These are phyloP conservation scores for Zygosaccharomyces sapae DNA, from an alignment of 1,139 yeast species.

Conservation along the genomic window DNA sequence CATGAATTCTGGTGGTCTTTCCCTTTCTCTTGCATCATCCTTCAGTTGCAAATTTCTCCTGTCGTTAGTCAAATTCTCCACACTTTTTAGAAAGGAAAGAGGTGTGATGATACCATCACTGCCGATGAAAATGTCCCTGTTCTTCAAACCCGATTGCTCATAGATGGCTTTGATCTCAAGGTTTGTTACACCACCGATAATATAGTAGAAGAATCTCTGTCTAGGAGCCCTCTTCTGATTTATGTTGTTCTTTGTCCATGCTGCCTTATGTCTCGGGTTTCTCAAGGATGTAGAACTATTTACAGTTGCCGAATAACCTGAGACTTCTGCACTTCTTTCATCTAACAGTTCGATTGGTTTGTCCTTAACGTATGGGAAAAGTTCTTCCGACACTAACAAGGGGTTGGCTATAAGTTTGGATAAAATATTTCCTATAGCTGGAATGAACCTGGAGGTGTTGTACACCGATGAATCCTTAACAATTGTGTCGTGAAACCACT, in stretches of 20 bases:
- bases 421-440: conserved; percentile 63
- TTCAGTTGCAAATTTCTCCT: conserved; percentile 34
- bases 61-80: conserved; percentile 36
- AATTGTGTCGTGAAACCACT: conserved; percentile 52
- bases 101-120: conserved; percentile 77
- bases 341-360: conserved; percentile 54
- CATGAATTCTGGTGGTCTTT: conserved; percentile 36
- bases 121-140: conserved; percentile 78
- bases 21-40: conserved; percentile 30
- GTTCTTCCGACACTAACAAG: conserved; percentile 40
- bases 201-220: conserved; percentile 72
- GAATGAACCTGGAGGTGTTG: conserved; percentile 72
- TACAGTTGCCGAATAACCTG: conserved; percentile 32
- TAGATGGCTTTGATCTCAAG: conserved; percentile 76
- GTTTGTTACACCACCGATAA: conserved; percentile 87
- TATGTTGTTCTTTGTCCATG: conserved; percentile 63
- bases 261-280: conserved; percentile 72
- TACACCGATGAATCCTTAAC: conserved; percentile 59
- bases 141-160: conserved; percentile 57
- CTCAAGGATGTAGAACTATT: conserved; percentile 50
- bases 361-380: conserved; percentile 75
- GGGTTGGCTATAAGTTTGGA: conserved; percentile 41
- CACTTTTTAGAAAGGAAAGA: conserved; percentile 44
- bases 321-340: conserved; percentile 47
- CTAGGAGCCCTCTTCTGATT: conserved; percentile 42